Base-by-base conservation (phyloP, 768 basidiomycete genomes). In the Holtermanniella nyarrowii region DNA sequence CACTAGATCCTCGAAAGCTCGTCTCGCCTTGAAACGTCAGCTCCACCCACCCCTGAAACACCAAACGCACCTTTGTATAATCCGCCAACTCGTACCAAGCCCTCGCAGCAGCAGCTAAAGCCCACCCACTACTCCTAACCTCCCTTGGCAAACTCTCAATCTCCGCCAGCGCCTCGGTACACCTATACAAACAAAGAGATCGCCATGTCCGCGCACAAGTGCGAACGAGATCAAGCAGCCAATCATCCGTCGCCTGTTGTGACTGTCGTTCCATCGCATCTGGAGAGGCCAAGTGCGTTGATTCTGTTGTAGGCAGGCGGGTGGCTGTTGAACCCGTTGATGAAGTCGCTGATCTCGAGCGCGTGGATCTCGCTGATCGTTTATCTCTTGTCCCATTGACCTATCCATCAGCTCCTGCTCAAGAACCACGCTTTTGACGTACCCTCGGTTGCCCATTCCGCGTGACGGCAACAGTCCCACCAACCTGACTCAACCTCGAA, bases 21-120 rank as follows among this genome's bases (percentile, higher is more conserved):
- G 81, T 66, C 89, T 86, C 37, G 93, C 87, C 91, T 39, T 45
- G 20, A 47, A 37, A 61, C 21, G 12, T 51, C 26, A 23, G 39
- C 22, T 22, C 18, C 5, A 26, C n/a, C n/a, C 12, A 5, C 40
- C 26, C 20, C 21, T 23, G 4, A 12, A 26, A 13, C 11, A 3
- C 5, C 11, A 16, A 10, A 72, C 88, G 70, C 74, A 96, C 91
- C 73, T 83, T 80, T 55, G 80, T 76, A 74, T 95, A 97, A 65
- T 96, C 84, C 54, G 84, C 79, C 70, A 80, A 78, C 72, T 97
- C 95, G 71, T 88, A 95, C 66, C 88, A 83, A 46, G 86, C 86
- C 69, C 82, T 81, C 12, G 86, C 95, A 13, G 85, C 78, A 77
- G 91, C 80, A 16, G 83, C 80, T 62, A 90, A 75, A 42, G 86